Base-by-base conservation (phyloP, 257 asterid genomes). In the Plectranthus barbatus region DNA sequence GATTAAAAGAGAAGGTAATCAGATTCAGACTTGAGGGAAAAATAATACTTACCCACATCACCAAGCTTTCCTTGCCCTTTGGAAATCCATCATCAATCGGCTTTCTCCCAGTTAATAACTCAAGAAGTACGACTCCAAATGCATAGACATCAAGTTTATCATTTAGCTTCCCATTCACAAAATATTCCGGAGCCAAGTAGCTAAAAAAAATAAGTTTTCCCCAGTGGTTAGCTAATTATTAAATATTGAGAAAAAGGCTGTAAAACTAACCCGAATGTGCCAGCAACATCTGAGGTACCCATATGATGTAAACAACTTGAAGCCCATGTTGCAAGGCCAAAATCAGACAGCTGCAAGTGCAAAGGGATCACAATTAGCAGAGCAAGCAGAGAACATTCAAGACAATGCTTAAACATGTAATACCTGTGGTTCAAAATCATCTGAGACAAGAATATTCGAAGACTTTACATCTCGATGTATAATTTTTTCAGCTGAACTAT, bases 381-480 rank as follows among this genome's bases (percentile, higher is more conserved):
- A n/a, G 2, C 7, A 24, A 12, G 31, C 11, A 42, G 37, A 50
- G 40, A 50, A 37, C 40, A 39, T 34, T 48, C 45, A 31, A 57
- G 52, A 15, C 49, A 56, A 42, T n/a, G 57, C 21, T 17, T 48
- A 64, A 39, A 19, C 8, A 23, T 18, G 60, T 56, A 37, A 18
- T 73, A 91, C 98, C 98, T 83, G 88, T 17, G 98, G 95, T 62
- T 80, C 91, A 77, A 79, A 88, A 80, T 72, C 71, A 81, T 89
- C 84, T 4, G 89, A 86, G 62, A 91, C 87, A 70, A 91, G 98
- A 72, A 91, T 83, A 71, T 91, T 91, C 62, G 98, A 88, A 57
- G 98, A 86, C 71, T 91, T 91, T 46, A 91, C 96, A 72, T 91
- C 98, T 78, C 98, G 79, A 64, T 88, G 98, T 63, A 91, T 83